Evolutionary conservation across 768 basidiomycete genomes (phyloP).

Genomic region (Suillus plorans): DNA sequence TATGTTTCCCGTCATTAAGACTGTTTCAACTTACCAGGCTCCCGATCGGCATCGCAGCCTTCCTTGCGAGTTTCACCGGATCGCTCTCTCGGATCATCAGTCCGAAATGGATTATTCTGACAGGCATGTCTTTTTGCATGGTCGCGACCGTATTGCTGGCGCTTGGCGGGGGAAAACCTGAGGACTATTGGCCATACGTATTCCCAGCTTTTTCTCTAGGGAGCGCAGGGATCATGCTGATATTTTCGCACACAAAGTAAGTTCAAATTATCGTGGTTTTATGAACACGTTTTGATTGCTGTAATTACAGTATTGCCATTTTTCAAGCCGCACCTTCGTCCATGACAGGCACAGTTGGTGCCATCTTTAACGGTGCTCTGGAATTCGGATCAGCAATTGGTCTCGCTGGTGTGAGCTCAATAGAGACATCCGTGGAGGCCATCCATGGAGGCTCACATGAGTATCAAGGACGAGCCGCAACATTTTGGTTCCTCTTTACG

Average conservation of each 20-base stretch:
- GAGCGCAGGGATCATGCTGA: conserved; percentile 43
- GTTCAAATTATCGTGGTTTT: conserved; percentile 14
- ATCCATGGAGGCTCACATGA: conserved; percentile 28
- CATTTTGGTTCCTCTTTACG: conserved; percentile 45
- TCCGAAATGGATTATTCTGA: conserved; percentile 47
- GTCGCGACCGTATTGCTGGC: conserved; percentile 42
- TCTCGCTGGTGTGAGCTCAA: conserved; percentile 48
- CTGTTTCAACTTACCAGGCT: conserved; percentile 27
- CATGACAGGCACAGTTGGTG: conserved; percentile 54
- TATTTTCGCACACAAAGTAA: conserved; percentile 49
- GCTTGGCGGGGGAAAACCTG: conserved; percentile 38
- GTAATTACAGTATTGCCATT: conserved; percentile 43
- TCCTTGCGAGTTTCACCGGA: conserved; percentile 40
- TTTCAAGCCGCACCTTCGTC: conserved; percentile 46
- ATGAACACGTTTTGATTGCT: conserved; percentile 1
- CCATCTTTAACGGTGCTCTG: conserved; percentile 54
- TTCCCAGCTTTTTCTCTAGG: conserved; percentile 54
- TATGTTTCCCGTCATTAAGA: conserved; percentile 5
- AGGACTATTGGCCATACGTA: conserved; percentile 45
- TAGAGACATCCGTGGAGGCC: conserved; percentile 44
- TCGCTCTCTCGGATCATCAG: conserved; percentile 35
- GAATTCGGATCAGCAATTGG: conserved; percentile 54
- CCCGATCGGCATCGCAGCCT: conserved; percentile 40
- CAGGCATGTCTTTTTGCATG: conserved; percentile 38
- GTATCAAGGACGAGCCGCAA: conserved; percentile 43